Evolutionary conservation across 495 filamentous ascomycete species (phyloP), one percentile per base, ranked within the genome.

Genomic region (Aspergillus hancockii): DNA sequence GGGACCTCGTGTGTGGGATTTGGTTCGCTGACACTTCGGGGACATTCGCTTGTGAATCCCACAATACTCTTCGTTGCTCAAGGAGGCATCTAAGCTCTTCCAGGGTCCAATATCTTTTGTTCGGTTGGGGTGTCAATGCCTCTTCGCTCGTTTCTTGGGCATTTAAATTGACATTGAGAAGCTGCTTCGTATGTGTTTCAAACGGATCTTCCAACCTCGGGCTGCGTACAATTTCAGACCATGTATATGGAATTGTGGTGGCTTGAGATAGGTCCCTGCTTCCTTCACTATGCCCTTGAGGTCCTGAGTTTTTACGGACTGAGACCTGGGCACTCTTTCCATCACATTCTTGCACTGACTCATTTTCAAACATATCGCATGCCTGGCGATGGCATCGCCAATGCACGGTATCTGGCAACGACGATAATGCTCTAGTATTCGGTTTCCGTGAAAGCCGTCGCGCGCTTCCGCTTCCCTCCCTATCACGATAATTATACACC

Each of bases 1-100:
- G 49, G 43, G 50, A 34, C 4, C 8, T 19, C 43, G 19, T 14
- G 19, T 45, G 53, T 46, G 18, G 43, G 41, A 2, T 12, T 21
- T 41, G n/a, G 22, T 22, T 31, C 7, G 0, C 22, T 14, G 18
- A 41, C 32, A 9, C 36, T 4, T n/a, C 4, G 36, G 23, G 23
- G 1, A 14, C 56, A 28, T 50, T 10, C 4, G 53, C 45, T 19
- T 53, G 9, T 7, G 25, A 19, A 12, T 32, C 25, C 69, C 68
- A 71, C 19, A 21, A 25, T 30, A n/a, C 16, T 25, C 61, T 64
- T 49, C 67, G 59, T 36, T 61, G 43, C 21, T 65, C 36, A 19
- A 74, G 34, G 13, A 74, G 36, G 7, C 0, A 1, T 55, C 65
- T 65, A 22, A 75, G 49, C 13, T 73, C 65, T 14, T 73, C 55